Percentiles rank a stretch among this genome's conserved stretches.
These are phyloP conservation scores for Penicillium paneum DNA, from an alignment of 2,329 filamentous ascomycete genomes.

Conservation along the genomic window DNA sequence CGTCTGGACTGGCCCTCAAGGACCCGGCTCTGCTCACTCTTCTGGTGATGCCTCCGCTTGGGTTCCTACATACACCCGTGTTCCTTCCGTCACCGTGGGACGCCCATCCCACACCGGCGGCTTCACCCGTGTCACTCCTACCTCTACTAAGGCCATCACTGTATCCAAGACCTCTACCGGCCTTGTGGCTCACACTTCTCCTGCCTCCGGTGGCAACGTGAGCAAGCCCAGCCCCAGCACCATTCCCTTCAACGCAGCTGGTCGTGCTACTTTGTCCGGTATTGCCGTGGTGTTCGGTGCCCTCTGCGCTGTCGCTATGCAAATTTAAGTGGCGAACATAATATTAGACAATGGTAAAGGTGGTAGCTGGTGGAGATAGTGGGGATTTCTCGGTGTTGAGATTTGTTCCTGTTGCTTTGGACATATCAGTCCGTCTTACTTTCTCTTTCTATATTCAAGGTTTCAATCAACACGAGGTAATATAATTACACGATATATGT, in stretches of 20 bases:
- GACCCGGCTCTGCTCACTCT: background rate
- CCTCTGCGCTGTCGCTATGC: constrained; percentile 21
- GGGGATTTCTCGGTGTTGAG: background rate
- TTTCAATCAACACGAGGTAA: background rate
- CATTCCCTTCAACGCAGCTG: constrained; percentile 25
- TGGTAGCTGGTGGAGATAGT: background rate
- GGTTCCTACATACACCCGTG: background rate
- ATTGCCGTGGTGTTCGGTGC: constrained; percentile 24
- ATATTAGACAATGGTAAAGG: background rate
- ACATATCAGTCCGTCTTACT: constrained; percentile 1
- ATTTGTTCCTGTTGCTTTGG: constrained; percentile 4
- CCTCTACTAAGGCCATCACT: constrained; percentile 3
- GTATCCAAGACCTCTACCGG: background rate
- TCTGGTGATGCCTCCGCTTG: background rate
- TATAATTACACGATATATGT: constrained; percentile 9
- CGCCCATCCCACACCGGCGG: background rate
- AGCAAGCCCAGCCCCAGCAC: background rate
- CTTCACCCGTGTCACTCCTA: constrained; percentile 1
- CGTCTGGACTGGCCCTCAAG: background rate
- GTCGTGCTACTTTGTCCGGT: constrained; percentile 24
- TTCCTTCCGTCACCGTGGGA: background rate
- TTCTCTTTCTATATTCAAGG: constrained; percentile 3
- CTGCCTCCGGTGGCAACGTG: background rate
- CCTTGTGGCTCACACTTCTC: constrained; percentile 8
- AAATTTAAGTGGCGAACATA: constrained; percentile 18